phyloP scores from a whole-genome alignment of 1,284 basidiomycete genomes.

The Austroboletus rostrupii region DNA sequence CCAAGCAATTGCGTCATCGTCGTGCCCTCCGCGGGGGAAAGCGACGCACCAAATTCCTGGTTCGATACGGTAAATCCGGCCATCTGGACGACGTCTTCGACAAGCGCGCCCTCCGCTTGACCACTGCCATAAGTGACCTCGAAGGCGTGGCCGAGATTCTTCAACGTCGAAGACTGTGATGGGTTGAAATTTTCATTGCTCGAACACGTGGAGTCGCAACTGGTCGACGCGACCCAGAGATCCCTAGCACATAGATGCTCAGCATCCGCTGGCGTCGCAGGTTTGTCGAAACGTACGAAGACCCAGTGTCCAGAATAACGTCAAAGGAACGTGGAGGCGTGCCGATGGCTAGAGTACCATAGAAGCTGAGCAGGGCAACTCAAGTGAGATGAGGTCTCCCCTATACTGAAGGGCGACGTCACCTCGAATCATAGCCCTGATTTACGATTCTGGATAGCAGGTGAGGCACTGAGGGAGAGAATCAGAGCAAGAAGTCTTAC shows the following conservation, averaged over 20 bases:
- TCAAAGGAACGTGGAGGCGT: conserved; percentile 37
- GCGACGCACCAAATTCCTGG: conserved; percentile 39
- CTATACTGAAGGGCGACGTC: conserved; percentile 19
- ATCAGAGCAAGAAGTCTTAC: conserved; percentile 13
- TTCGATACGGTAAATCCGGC: conserved; percentile 40
- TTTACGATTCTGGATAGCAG: conserved; percentile 19
- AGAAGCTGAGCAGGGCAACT: neutral
- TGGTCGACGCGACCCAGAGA: conserved; percentile 19
- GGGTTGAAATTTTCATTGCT: conserved; percentile 23
- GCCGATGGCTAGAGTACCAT: conserved; percentile 40
- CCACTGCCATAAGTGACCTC: conserved; percentile 24
- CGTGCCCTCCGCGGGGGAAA: conserved; percentile 19
- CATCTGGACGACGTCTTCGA: conserved; percentile 39
- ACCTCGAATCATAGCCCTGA: conserved; percentile 25
- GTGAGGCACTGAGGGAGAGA: conserved; percentile 5
- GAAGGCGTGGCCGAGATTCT: conserved; percentile 25
- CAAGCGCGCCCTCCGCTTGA: conserved; percentile 31
- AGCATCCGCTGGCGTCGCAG: neutral
- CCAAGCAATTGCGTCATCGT: too few species aligned
- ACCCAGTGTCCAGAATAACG: conserved; percentile 58
- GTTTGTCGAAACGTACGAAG: conserved; percentile 33
- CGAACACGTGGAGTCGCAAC: neutral
- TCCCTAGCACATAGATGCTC: conserved; percentile 13
- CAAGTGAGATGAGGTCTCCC: conserved; percentile 10
- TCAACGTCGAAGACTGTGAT: conserved; percentile 26